Base-by-base conservation (phyloP, 2,329 filamentous ascomycete genomes). In the Penicillium sp. region DNA sequence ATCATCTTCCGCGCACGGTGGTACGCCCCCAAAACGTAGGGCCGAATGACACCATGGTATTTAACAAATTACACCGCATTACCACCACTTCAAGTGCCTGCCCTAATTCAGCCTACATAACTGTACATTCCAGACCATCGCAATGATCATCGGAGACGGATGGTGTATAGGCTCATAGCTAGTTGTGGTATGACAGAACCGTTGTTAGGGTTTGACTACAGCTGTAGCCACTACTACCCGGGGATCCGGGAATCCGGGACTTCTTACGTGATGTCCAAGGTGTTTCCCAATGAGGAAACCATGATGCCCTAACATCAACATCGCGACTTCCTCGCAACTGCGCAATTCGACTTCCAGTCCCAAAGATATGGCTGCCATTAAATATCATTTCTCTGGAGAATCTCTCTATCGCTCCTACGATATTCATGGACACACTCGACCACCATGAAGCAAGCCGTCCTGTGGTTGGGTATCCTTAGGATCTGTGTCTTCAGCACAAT, bases 361-460 rank as follows among this genome's bases (percentile, higher is more conserved):
- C 35, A 6, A 2, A 3, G 9, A 13, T 20, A 38, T 38, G 35
- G 16, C 35, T 20, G 10, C 35, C 35, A 13, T 9, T 18, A 38
- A 10, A 20, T 25, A 2, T 3, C 11, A 14, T 13, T 20, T 0
- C 10, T 13, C 16, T 4, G 18, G 8, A 6, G 35, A 20, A 13
- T 10, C 2, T 13, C 5, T 5, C 10, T 2, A 22, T 18, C 10
- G 10, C 22, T 25, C 7, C n/a, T 9, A 28, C 16, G 36, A 33
- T 33, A n/a, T 31, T 6, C 10, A 7, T 14, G 20, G 25, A n/a
- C 38, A 22, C 24, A 33, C 25, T n/a, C 30, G 22, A 30, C 24
- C 49, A 54, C 30, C 47, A 60, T 60, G 58, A 53, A 20, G 46
- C 27, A 36, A 38, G 28, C 28, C 40, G 5, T 39, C 24, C 40